Evolutionary conservation across 331 rosid genomes (phyloP), one percentile per base, ranked within the genome.

Genomic region (Prunus yedoensis): DNA sequence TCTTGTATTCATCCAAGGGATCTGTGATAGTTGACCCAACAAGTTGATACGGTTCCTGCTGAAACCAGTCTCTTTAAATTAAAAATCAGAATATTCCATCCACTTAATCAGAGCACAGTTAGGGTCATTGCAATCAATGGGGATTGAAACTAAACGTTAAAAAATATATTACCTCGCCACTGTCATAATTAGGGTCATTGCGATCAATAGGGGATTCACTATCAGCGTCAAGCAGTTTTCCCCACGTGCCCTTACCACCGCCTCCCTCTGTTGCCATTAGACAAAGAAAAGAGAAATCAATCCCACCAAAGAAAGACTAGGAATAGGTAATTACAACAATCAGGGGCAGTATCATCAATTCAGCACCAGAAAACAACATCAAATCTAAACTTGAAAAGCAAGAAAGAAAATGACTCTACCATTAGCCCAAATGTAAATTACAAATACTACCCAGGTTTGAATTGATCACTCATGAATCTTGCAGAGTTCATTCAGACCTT

Each of bases 171-270:
- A 92, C 97, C 96, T 92, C 97, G 47, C 96, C 97, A 66, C 97
- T 92, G 75, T 92, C 97, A 59, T 92, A 92, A 78, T 92, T 92
- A 64, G 96, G 97, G 83, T 92, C 97, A 71, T 92, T 90, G 17
- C 93, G 74, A 74, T 92, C 97, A 70, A 90, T 58, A 71, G 64
- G 87, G 62, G 96, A 71, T 46, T 64, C 92, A 69, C 85, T 84
- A 58, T 87, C 93, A 0, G 92, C 88, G 78, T 92, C 97, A 10
- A 92, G 84, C 71, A 92, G 78, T 66, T 90, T 92, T 57, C 97
- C 97, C 97, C 96, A 92, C 1, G 97, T 92, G 46, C 97, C 97
- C 88, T 92, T 92, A 16, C 97, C 97, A 82, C 97, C 97, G 53
- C 86, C 97, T 72, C 97, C 97, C 77, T 88, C 97, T 92, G 85